These are phyloP conservation scores for Microcos paniculata DNA, from an alignment of 345 rosid genomes.

Conservation along the genomic window DNA sequence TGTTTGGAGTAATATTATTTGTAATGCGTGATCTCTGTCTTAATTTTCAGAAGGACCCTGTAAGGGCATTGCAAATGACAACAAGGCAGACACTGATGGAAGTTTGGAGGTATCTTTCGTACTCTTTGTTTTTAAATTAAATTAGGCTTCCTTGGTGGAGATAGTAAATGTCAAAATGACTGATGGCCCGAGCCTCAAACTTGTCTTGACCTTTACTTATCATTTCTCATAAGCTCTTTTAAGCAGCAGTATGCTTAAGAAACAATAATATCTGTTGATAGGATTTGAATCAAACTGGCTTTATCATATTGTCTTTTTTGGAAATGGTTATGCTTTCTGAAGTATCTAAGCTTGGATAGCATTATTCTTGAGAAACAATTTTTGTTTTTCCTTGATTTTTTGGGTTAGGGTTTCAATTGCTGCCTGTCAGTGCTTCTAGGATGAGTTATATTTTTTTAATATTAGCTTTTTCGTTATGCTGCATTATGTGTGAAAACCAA, in stretches of 20 bases:
- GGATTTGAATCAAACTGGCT: neutral
- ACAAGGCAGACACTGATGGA: conserved; percentile 69
- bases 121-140: neutral
- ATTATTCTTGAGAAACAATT: neutral
- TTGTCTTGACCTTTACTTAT: neutral
- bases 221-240: neutral
- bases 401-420: neutral
- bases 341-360: conserved; percentile 7
- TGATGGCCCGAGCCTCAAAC: neutral
- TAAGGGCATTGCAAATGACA: conserved; percentile 74
- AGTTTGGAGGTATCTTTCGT: conserved; percentile 72
- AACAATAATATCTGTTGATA: neutral
- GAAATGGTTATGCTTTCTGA: neutral
- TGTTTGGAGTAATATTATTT: neutral
- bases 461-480: neutral
- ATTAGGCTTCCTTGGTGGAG: neutral
- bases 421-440: neutral
- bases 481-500: neutral
- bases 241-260: neutral
- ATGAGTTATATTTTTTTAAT: neutral
- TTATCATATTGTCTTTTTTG: neutral
- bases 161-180: neutral
- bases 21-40: neutral
- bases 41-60: conserved; percentile 66
- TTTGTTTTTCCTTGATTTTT: too few species aligned